phyloP scores from a whole-genome alignment of 2,329 filamentous ascomycete species.

The Pyricularia pennisetigena region DNA sequence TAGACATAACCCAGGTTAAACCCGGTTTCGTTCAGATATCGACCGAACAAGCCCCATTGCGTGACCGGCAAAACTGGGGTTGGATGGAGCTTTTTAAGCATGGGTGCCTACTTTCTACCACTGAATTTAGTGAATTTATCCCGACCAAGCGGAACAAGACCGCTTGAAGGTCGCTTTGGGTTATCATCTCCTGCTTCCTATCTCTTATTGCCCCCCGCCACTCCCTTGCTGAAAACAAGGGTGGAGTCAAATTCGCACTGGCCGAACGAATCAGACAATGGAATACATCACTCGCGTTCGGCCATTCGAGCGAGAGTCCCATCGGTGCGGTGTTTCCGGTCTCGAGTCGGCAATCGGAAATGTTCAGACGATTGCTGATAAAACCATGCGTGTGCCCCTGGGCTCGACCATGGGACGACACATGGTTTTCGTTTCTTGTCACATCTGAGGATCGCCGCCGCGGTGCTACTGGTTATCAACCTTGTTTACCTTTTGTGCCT shows the following conservation, averaged over 20 bases:
- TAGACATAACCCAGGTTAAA: neutral
- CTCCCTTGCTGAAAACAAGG: neutral
- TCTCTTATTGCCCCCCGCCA: neutral
- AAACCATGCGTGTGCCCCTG: neutral
- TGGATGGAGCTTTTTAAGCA: neutral
- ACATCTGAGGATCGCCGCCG: neutral
- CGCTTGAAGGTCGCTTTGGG: neutral
- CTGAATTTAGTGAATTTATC: neutral
- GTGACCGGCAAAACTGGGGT: neutral
- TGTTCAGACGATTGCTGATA: neutral
- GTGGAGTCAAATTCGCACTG: neutral
- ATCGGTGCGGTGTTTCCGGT: neutral
- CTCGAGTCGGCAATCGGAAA: neutral
- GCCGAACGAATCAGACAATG: neutral
- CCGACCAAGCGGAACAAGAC: neutral
- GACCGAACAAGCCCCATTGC: neutral
- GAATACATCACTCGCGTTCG: neutral
- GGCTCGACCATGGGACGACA: neutral
- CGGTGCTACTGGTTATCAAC: neutral
- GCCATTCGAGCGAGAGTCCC: neutral
- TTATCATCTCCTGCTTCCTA: neutral
- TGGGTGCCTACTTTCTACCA: neutral
- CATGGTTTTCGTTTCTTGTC: neutral
- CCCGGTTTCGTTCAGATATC: neutral
- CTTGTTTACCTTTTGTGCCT: neutral